phyloP scores from a whole-genome alignment of 352 stramenopile species.

The Pythium phragmiticola region DNA sequence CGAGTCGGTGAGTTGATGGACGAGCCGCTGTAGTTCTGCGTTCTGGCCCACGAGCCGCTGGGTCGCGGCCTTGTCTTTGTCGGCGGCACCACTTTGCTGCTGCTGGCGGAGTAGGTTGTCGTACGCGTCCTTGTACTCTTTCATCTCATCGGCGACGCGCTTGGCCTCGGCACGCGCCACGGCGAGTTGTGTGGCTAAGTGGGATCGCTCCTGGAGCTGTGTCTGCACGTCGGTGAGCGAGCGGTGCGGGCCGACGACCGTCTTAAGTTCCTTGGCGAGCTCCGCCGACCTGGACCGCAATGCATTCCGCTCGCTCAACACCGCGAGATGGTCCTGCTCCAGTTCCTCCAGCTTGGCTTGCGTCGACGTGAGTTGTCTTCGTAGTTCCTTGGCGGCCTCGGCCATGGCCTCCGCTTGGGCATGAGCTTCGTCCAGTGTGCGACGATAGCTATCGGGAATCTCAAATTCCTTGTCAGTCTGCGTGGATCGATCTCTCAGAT shows the following conservation, averaged over 20 bases:
- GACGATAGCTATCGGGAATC: conserved; percentile 30
- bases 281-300: conserved; percentile 50
- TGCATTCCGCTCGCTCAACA: conserved; percentile 59
- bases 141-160: conserved; percentile 48
- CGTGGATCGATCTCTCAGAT: conserved; percentile 32
- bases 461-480: conserved; percentile 48
- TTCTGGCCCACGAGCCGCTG: conserved; percentile 67
- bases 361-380: conserved; percentile 37
- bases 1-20: conserved; percentile 75
- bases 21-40: conserved; percentile 58
- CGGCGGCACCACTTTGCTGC: conserved; percentile 34
- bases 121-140: conserved; percentile 59
- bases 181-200: conserved; percentile 52
- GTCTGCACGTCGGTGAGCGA: conserved; percentile 51
- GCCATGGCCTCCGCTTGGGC: conserved; percentile 16
- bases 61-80: conserved; percentile 63
- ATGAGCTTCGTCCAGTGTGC: conserved; percentile 29
- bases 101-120: conserved; percentile 45
- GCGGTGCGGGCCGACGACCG: conserved; percentile 44
- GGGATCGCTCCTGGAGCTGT: conserved; percentile 58
- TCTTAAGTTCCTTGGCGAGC: conserved; percentile 60
- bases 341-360: conserved; percentile 36
- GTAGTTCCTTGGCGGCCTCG: conserved; percentile 37
- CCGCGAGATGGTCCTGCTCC: conserved; percentile 17
- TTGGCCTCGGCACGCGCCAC: conserved; percentile 55